These are phyloP conservation scores for Lachnum nothofagi DNA, from an alignment of 2,329 filamentous ascomycete genomes.

Conservation along the genomic window DNA sequence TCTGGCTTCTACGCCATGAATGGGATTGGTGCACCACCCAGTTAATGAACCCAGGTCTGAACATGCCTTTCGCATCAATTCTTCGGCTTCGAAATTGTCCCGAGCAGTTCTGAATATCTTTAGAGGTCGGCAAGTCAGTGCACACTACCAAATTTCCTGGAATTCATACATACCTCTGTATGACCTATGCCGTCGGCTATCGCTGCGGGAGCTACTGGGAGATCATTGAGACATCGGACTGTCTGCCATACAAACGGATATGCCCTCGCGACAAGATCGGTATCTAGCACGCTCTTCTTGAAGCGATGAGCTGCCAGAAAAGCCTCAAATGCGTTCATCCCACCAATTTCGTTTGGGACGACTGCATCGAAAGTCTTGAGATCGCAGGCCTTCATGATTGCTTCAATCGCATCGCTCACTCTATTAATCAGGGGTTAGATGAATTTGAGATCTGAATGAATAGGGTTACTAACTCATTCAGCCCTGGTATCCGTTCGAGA, in stretches of 20 bases:
- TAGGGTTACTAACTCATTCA: constrained; percentile 23
- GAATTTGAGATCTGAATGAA: not conserved
- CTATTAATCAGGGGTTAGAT: constrained; percentile 9
- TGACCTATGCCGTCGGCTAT: constrained; percentile 25
- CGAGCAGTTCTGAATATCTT: constrained; percentile 20
- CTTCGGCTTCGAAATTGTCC: constrained; percentile 26
- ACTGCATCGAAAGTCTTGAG: constrained; percentile 42
- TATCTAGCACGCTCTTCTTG: constrained; percentile 26
- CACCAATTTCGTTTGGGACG: constrained; percentile 62
- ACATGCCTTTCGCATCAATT: constrained; percentile 28
- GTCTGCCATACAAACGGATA: constrained; percentile 32
- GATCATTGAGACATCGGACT: constrained; percentile 27
- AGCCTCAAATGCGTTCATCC: constrained; percentile 47
- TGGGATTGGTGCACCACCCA: constrained; percentile 28
- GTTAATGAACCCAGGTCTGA: constrained; percentile 25
- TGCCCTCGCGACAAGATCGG: constrained; percentile 30
- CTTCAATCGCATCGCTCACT: constrained; percentile 27
- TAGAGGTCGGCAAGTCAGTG: not conserved
- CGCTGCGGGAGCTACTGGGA: constrained; percentile 26
- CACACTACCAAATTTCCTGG: not conserved
- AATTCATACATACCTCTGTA: constrained; percentile 12
- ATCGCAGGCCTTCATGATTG: constrained; percentile 20
- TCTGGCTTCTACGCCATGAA: constrained; percentile 27
- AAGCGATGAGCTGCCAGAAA: constrained; percentile 27
- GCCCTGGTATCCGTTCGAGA: constrained; percentile 29